These are phyloP conservation scores for Tolypocladium amazonense DNA, from an alignment of 2,329 filamentous ascomycete species.

Conservation along the genomic window DNA sequence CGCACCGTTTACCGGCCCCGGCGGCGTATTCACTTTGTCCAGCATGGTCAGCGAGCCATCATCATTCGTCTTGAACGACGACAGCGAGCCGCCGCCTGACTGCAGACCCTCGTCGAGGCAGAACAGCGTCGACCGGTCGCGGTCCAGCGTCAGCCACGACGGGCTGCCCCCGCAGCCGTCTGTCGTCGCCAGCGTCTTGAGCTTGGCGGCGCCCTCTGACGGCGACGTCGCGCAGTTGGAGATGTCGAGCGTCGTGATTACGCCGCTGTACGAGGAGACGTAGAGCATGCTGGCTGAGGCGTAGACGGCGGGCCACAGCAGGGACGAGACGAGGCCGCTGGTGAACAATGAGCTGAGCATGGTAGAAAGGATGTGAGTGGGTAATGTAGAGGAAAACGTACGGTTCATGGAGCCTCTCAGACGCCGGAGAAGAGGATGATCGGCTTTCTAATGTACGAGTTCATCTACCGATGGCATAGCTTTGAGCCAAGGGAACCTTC, in stretches of 20 bases:
- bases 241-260: conserved; percentile 36
- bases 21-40: conserved; percentile 19
- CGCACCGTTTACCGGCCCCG: conserved; percentile 32
- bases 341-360: neutral
- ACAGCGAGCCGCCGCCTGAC: conserved; percentile 36
- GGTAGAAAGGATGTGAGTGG: neutral
- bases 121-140: conserved; percentile 37
- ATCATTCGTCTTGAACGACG: conserved; percentile 23
- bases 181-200: conserved; percentile 31
- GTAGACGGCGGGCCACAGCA: neutral
- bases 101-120: conserved; percentile 49
- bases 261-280: conserved; percentile 37
- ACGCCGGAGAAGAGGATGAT: neutral
- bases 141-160: conserved; percentile 50
- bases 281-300: conserved; percentile 27
- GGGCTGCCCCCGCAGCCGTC: conserved; percentile 42
- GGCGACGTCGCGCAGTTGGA: conserved; percentile 2
- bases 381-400: neutral
- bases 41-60: conserved; percentile 29
- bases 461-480: neutral
- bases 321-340: neutral
- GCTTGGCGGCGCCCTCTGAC: conserved; percentile 7
- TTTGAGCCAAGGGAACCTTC: neutral
- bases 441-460: neutral
- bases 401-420: neutral